Percentiles rank a stretch among this genome's conserved stretches.
Conservation (phyloP, 495 filamentous ascomycete genomes). For the Pyrenopolyporus hunteri region DNA sequence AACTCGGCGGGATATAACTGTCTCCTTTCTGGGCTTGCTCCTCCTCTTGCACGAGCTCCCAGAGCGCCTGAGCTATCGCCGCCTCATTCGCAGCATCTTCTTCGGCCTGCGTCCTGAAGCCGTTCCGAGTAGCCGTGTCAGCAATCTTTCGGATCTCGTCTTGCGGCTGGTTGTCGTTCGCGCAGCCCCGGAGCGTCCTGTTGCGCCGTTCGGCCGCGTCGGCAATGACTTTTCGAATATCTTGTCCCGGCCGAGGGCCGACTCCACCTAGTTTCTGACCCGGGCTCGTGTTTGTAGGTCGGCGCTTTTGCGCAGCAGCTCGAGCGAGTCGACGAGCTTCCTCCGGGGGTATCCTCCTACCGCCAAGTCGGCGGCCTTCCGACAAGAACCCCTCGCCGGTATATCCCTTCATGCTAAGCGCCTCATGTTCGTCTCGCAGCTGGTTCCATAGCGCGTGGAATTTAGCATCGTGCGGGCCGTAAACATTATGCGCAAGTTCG, state of each 20-base stretch:
- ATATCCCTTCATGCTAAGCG: slow-evolving; percentile 78
- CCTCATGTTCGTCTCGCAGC: slow-evolving; percentile 82
- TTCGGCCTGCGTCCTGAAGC: slow-evolving; percentile 82
- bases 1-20: slow-evolving; percentile 63
- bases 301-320: slow-evolving; percentile 75
- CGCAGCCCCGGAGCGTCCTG: slow-evolving; percentile 72
- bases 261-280: slow-evolving; percentile 77
- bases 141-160: slow-evolving; percentile 65
- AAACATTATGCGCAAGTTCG: slow-evolving; percentile 88
- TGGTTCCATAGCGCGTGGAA: slow-evolving; percentile 90
- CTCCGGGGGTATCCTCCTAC: slow-evolving; percentile 66
- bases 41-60: slow-evolving; percentile 82
- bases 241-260: slow-evolving; percentile 63
- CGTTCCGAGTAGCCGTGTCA: slow-evolving; percentile 71
- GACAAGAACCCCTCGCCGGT: slow-evolving; percentile 90
- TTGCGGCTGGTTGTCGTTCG: slow-evolving; percentile 64
- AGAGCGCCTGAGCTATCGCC: slow-evolving; percentile 86
- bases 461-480: slow-evolving; percentile 79
- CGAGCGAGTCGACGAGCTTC: slow-evolving; percentile 81
- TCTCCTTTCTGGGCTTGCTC: slow-evolving; percentile 67
- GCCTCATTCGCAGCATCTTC: slow-evolving; percentile 89
- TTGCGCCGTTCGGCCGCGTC: slow-evolving; percentile 74
- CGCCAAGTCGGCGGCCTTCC: slow-evolving; percentile 75
- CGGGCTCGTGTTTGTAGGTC: slow-evolving; percentile 62
- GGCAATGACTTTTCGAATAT: slow-evolving; percentile 77